These are phyloP conservation scores for Flaveria ramosissima DNA, from an alignment of 129 eudicot genomes.

Conservation along the genomic window DNA sequence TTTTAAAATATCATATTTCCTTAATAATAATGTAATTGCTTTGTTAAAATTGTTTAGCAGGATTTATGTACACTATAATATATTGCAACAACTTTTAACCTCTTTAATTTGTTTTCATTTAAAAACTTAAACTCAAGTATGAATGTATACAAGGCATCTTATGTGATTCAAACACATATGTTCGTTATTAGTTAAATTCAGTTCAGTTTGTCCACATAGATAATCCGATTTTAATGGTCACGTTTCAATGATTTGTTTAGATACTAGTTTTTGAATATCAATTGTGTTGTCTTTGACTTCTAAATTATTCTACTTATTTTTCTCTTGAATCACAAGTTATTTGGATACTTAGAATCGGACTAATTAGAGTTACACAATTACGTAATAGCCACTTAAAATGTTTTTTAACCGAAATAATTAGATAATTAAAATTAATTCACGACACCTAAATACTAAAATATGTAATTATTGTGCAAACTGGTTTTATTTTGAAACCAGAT, in stretches of 20 bases:
- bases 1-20: too few species aligned
- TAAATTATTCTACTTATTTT: not conserved
- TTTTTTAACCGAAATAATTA: too few species aligned
- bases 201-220: not conserved
- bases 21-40: too few species aligned
- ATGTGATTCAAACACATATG: not conserved
- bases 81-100: not conserved
- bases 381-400: too few species aligned
- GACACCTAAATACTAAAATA: too few species aligned
- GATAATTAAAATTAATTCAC: too few species aligned
- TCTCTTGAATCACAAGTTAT: not conserved
- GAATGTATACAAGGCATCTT: not conserved
- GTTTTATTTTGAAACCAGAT: too few species aligned
- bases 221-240: not conserved
- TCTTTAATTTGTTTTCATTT: not conserved
- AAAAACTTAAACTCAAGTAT: not conserved
- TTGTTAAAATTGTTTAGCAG: not conserved
- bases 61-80: not conserved
- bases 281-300: not conserved
- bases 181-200: not conserved
- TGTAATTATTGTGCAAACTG: too few species aligned
- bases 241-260: not conserved
- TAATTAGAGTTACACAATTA: too few species aligned
- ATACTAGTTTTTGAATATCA: not conserved
- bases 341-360: not conserved